These are phyloP conservation scores for Yamagishiella unicocca DNA, from an alignment of 139 green algal species.

Conservation along the genomic window DNA sequence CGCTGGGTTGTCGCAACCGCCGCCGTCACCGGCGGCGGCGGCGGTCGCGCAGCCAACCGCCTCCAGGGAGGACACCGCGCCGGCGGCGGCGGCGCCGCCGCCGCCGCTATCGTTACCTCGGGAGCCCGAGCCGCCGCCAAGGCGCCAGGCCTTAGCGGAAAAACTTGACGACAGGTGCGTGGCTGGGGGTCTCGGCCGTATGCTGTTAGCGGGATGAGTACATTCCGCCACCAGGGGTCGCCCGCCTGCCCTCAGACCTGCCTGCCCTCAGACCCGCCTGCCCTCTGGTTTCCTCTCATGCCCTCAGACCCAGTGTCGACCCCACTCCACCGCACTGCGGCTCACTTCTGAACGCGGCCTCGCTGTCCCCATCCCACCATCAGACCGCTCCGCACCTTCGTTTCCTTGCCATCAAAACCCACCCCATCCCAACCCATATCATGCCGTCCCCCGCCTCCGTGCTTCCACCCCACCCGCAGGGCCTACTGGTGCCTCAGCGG, in stretches of 20 bases:
- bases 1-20: background rate
- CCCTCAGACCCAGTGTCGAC: no score
- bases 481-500: constrained; percentile 37
- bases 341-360: no score
- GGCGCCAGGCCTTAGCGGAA: background rate
- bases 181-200: no score
- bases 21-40: no score
- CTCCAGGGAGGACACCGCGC: background rate
- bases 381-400: no score
- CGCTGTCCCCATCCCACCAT: no score
- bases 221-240: background rate
- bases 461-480: background rate
- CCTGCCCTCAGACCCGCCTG: no score
- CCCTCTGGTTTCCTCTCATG: no score
- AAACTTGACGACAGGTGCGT: constrained; percentile 39
- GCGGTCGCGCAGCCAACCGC: background rate
- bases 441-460: background rate
- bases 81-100: background rate
- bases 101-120: background rate
- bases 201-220: no score
- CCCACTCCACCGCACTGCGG: no score
- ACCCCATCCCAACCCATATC: background rate
- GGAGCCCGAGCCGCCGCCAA: background rate
- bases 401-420: no score
- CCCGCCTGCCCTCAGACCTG: no score